Base-by-base conservation (phyloP, 352 stramenopile species). In the Globisporangium sylvaticum region DNA sequence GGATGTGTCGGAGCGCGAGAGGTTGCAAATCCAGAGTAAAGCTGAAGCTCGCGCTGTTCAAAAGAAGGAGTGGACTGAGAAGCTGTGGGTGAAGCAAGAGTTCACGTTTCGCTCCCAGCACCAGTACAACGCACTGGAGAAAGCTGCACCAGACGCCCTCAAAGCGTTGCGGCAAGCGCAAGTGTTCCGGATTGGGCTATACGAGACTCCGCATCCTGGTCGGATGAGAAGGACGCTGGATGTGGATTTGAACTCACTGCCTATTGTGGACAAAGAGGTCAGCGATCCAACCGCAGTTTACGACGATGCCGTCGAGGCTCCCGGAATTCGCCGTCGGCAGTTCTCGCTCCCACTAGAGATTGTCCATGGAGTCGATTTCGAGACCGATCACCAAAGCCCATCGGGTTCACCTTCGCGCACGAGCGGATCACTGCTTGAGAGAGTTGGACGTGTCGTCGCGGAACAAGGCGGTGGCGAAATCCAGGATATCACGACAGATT, bases 381-480 rank as follows among this genome's bases (percentile, higher is more conserved):
- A 83, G 32, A 63, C 59, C 53, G 67, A 72, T 27, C 64, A 34
- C 14, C 29, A 64, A 22, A 73, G 68, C 25, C 58, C 71, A 8
- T 34, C 65, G 27, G 68, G 58, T 37, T 71, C 66, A 1, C 67
- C 68, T 3, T 63, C 67, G 48, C 61, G 62, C 20, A 71, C 76
- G 14, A 76, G 73, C 27, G 79, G 79, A 20, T 72, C 76, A 44
- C 63, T 94, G 20, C 68, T 95, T 3, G 77, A 91, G 57, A 71
- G 79, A 46, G 88, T 95, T 31, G 86, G 88, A 25, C 79, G 84
- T 22, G 77, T 92, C 1, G 77, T 95, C 1, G 88, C 88, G 0
- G 77, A 88, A 50, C 81, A 95, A 63, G 70, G 83, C 39, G 84
- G 84, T 14, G 86, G 86, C 22, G 86, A 94, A 62, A 94, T 94